Base-by-base conservation (phyloP, 2,329 filamentous ascomycete genomes). In the Alternaria dauci region DNA sequence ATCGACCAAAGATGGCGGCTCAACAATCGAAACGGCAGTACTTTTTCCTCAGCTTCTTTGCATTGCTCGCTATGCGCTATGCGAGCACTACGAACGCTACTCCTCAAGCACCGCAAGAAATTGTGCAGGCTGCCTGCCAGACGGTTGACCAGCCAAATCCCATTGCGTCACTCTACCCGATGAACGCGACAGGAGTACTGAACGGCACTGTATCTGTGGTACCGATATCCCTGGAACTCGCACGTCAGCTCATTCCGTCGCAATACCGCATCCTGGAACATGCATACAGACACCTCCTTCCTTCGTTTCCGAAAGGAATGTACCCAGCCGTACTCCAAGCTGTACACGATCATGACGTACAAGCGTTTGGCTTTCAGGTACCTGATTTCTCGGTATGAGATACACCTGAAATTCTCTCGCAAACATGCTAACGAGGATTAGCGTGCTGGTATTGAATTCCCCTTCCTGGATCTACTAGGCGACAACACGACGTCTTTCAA, bases 141-240 rank as follows among this genome's bases (percentile, higher is more conserved):
- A 70, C 70, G 5, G 41, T 71, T 36, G 73, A 75, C 46, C 71
- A 72, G 57, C 79, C 81, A n/a, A 87, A 87, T 59, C 82, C 83
- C 5, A 81, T 86, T 62, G 80, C 80, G 3, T 72, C 78, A 5
- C 58, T 78, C 20, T 85, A 84, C 59, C 83, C 83, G 2, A 74
- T 78, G 30, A 78, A 81, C 28, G 79, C 82, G 12, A 87, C 84
- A 0, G 85, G 85, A 3, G 83, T 83, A 0, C 72, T 87, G 25
- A 88, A 88, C 70, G 83, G 81, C 44, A 87, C 85, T 0, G 74
- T 86, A 1, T 77, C 80, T 20, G 78, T 87, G 38, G 71, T 87
- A 2, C 85, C 85, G 2, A 86, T 87, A 30, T 71, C 84, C 0
- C 72, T 86, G 26, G 62, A 71, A 4, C 71, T 79, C 2, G 85